phyloP scores from a whole-genome alignment of 1,139 yeast genomes.

The Debaryomyces robertsiae region DNA sequence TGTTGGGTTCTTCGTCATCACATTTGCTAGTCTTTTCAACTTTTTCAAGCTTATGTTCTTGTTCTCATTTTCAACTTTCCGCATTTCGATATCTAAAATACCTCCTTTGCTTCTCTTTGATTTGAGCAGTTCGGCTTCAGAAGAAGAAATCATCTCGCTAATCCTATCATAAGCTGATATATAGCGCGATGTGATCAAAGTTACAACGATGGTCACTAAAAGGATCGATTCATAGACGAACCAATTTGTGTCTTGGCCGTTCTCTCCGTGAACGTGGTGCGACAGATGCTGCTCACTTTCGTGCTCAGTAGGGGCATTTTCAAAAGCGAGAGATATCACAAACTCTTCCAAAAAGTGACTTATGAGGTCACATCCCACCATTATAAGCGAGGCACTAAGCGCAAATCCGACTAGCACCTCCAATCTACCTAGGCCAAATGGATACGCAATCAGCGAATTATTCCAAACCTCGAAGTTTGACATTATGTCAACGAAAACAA shows the following conservation, averaged over 20 bases:
- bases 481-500: conserved; percentile 75
- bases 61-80: conserved; percentile 12
- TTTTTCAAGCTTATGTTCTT: conserved; percentile 4
- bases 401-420: conserved; percentile 91
- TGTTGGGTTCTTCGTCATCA: conserved; percentile 56
- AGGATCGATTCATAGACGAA: conserved; percentile 34
- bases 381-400: conserved; percentile 76
- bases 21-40: conserved; percentile 13
- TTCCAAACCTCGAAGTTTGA: conserved; percentile 93
- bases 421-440: conserved; percentile 87
- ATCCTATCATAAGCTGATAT: conserved; percentile 40
- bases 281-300: conserved; percentile 37
- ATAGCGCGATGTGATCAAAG: conserved; percentile 40
- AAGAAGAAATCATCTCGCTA: conserved; percentile 33
- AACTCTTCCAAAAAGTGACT: conserved; percentile 83
- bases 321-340: conserved; percentile 50
- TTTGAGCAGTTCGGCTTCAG: conserved; percentile 14
- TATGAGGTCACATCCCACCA: conserved; percentile 87
- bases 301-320: conserved; percentile 26
- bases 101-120: conserved; percentile 13
- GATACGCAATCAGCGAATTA: conserved; percentile 77
- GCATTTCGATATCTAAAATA: conserved; percentile 12
- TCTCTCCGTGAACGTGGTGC: conserved; percentile 57
- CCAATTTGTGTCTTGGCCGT: conserved; percentile 38
- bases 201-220: conserved; percentile 30